A percentile compares a stretch with the other conserved stretches of the same genome.
Evolutionary conservation across 805 yeast genomes (phyloP).

Genomic region (Zygoascus ofunaensis): DNA sequence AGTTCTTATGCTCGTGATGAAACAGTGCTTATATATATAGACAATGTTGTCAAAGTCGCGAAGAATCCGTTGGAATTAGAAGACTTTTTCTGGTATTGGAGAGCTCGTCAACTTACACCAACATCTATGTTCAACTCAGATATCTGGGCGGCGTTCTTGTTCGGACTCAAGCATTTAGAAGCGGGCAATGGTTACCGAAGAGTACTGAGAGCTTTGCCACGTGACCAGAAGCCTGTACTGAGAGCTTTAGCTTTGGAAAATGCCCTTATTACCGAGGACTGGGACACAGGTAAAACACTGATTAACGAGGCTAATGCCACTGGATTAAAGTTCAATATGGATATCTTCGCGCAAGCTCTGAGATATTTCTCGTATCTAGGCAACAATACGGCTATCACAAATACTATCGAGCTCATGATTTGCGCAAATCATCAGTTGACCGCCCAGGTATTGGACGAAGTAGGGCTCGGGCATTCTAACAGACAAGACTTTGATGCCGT

Average conservation of each 20-base stretch:
- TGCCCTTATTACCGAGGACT: neutral
- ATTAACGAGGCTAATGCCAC: neutral
- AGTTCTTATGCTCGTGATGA: slow-evolving; percentile 6
- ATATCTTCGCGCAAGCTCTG: neutral
- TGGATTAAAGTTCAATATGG: neutral
- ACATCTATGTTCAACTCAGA: neutral
- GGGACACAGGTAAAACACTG: neutral
- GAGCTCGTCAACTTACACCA: neutral
- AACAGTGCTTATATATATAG: slow-evolving; percentile 10
- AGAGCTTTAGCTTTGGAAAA: neutral
- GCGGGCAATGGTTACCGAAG: neutral
- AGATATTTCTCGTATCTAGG: neutral
- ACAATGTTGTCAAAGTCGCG: slow-evolving; percentile 8
- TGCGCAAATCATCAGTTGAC: slow-evolving; percentile 1
- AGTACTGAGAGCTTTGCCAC: neutral
- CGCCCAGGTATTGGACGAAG: neutral
- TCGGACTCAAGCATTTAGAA: neutral
- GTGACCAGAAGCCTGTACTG: neutral
- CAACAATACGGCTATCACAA: neutral
- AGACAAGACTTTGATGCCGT: slow-evolving; percentile 2
- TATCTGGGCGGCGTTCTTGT: neutral
- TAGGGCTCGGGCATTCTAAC: slow-evolving; percentile 1
- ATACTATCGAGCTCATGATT: neutral
- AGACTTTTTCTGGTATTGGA: slow-evolving; percentile 12
- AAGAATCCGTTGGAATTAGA: slow-evolving; percentile 8